Percentiles rank a stretch among this genome's conserved stretches.
Evolutionary conservation across 345 rosid species (phyloP).

Genomic region (Cardamine occulta): DNA sequence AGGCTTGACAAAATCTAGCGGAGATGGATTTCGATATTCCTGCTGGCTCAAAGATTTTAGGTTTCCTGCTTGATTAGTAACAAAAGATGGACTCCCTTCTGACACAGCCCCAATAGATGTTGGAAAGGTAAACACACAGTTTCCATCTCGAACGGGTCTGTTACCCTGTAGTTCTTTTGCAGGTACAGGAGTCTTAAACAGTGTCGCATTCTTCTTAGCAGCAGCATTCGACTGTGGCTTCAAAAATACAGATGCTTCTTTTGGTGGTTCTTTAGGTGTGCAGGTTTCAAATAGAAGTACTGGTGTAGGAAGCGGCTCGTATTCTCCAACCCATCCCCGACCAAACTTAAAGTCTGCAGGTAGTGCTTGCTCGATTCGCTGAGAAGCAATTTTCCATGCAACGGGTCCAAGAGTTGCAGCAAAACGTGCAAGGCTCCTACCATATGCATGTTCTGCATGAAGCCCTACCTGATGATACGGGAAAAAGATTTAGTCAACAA

Average conservation of each 20-base stretch:
- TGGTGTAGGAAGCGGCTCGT: constrained; percentile 88
- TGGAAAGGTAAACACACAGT: constrained; percentile 43
- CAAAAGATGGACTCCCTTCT: constrained; percentile 50
- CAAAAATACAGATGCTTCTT: constrained; percentile 37
- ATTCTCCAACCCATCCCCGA: constrained; percentile 91
- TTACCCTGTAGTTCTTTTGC: constrained; percentile 42
- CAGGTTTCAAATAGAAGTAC: constrained; percentile 60
- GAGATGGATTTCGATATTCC: constrained; percentile 46
- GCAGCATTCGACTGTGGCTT: constrained; percentile 47
- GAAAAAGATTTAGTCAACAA: constrained; percentile 25
- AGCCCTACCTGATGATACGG: constrained; percentile 71
- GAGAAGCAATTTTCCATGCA: constrained; percentile 85
- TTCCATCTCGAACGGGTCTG: constrained; percentile 47
- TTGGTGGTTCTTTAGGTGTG: constrained; percentile 51
- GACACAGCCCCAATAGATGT: constrained; percentile 43
- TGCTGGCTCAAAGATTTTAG: constrained; percentile 44
- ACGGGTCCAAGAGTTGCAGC: constrained; percentile 83
- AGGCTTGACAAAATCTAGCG: constrained; percentile 47
- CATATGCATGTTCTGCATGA: constrained; percentile 80
- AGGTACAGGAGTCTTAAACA: constrained; percentile 46
- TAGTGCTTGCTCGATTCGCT: constrained; percentile 72
- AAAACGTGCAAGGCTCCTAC: constrained; percentile 85
- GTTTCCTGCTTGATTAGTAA: constrained; percentile 47
- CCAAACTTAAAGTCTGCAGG: constrained; percentile 77
- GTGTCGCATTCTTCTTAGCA: constrained; percentile 39